Evolutionary conservation across 1,284 basidiomycete genomes (phyloP).

Genomic region (Sporisorium graminicola): DNA sequence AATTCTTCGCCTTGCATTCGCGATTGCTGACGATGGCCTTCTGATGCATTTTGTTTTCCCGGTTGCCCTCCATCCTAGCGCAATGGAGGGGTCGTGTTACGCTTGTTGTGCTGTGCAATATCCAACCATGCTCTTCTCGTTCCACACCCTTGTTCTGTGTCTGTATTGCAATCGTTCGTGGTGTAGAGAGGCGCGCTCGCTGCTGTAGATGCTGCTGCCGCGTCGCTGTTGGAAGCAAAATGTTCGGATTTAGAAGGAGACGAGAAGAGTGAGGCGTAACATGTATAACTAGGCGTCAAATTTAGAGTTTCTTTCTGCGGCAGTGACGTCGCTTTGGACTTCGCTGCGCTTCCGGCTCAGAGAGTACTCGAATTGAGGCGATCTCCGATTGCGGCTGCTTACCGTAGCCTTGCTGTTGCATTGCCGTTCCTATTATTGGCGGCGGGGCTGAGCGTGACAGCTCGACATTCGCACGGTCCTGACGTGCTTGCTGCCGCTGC

Average conservation of each 20-base stretch:
- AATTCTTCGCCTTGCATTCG: constrained; percentile 2
- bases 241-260: neutral
- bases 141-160: neutral
- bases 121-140: neutral
- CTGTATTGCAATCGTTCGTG: neutral
- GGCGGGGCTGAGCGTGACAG: too few relatives aligned
- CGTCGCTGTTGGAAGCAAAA: neutral
- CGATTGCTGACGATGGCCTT: neutral
- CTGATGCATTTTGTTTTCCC: neutral
- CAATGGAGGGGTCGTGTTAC: constrained; percentile 16
- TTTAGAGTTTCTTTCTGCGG: too few relatives aligned
- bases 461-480: neutral
- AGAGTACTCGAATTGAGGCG: too few relatives aligned
- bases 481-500: neutral
- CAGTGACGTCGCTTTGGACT: too few relatives aligned
- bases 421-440: neutral
- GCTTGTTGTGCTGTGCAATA: neutral
- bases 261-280: neutral
- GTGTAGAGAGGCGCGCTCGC: too few relatives aligned
- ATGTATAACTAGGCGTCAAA: neutral
- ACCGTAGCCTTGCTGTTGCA: neutral
- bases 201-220: too few relatives aligned
- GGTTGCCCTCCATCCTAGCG: constrained; percentile 20
- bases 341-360: too few relatives aligned
- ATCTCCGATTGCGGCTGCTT: too few relatives aligned